These are phyloP conservation scores for Colletotrichum sp. DNA, from an alignment of 2,329 filamentous ascomycete species.

Conservation along the genomic window DNA sequence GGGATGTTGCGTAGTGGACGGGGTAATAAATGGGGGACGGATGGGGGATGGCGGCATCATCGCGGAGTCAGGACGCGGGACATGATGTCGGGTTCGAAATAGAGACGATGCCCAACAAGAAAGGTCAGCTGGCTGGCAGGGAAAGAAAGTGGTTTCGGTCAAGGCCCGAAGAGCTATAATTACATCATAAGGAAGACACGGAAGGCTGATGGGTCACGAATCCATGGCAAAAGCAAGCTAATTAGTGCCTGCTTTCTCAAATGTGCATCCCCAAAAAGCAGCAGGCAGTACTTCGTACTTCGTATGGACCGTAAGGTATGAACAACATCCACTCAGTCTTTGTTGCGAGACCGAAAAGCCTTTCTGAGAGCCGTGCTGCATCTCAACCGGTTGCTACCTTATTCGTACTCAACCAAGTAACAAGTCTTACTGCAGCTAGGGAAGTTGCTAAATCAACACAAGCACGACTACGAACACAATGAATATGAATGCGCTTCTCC, in stretches of 20 bases:
- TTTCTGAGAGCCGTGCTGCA: neutral
- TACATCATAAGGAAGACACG: constrained; percentile 9
- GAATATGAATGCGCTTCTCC: neutral
- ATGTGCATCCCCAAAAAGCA: neutral
- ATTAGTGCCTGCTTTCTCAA: neutral
- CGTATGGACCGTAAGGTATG: no score
- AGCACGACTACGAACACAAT: neutral
- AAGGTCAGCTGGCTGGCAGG: neutral
- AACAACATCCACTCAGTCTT: neutral
- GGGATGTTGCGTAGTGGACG: neutral
- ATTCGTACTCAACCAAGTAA: neutral
- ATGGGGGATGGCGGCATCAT: neutral
- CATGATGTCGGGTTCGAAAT: neutral
- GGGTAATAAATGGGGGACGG: neutral
- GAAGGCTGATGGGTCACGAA: neutral
- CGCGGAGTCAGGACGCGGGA: neutral
- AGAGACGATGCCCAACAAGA: neutral
- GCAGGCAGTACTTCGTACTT: neutral
- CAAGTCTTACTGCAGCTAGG: neutral
- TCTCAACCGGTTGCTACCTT: neutral
- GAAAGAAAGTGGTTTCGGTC: neutral
- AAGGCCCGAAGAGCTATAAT: constrained; percentile 16
- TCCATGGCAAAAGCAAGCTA: neutral
- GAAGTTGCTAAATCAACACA: neutral
- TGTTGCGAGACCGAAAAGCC: neutral